Conservation (phyloP, 306 rosid species). For the Prunus fruticosa region DNA sequence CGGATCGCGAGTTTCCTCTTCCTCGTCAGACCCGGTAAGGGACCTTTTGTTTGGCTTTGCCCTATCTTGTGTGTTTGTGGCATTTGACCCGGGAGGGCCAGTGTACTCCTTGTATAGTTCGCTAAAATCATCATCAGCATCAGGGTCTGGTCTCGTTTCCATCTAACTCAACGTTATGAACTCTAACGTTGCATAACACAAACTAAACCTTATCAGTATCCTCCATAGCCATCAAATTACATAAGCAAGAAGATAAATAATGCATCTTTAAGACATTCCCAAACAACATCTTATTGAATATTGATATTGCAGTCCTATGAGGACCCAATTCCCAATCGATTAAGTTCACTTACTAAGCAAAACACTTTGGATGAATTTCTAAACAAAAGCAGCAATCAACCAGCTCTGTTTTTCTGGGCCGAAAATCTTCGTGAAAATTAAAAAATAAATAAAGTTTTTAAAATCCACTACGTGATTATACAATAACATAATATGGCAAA, state of each 20-base stretch:
- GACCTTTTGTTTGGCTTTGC: constrained; percentile 69
- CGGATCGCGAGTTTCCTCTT: constrained; percentile 79
- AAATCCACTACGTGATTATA: no score
- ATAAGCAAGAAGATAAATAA: background rate
- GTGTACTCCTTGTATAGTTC: constrained; percentile 98
- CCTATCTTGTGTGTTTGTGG: constrained; percentile 50
- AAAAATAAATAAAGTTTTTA: no score
- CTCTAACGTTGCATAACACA: constrained; percentile 29
- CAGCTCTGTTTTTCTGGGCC: background rate
- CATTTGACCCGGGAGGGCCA: constrained; percentile 62
- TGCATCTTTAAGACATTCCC: background rate
- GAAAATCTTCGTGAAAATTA: background rate
- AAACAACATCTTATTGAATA: background rate
- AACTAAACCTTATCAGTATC: constrained; percentile 2
- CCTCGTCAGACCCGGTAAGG: constrained; percentile 74
- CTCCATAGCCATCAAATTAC: background rate
- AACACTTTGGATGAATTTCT: background rate
- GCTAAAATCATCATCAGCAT: constrained; percentile 78
- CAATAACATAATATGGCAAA: background rate
- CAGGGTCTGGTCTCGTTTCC: constrained; percentile 77
- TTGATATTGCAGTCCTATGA: background rate
- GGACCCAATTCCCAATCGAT: background rate
- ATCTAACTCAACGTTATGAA: constrained; percentile 28
- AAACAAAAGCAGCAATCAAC: background rate
- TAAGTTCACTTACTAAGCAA: background rate